A percentile compares a stretch with the other conserved stretches of the same genome.
phyloP scores from a whole-genome alignment of 2,329 filamentous ascomycete genomes.

The Cadophora luteo-olivacea region DNA sequence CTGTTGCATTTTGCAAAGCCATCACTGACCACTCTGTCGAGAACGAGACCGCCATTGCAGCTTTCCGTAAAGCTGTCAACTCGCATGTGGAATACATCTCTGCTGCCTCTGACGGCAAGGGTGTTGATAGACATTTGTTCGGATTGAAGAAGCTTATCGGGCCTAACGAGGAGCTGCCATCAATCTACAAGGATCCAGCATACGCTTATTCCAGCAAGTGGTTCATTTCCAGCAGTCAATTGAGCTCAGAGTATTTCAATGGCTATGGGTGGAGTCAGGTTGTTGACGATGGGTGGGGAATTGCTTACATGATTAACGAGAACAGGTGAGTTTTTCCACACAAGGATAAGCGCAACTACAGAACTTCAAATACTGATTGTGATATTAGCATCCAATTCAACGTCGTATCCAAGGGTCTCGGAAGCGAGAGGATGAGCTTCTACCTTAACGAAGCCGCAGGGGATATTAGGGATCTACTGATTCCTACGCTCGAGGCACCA shows the following conservation, averaged over 20 bases:
- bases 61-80: conserved; percentile 83
- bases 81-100: conserved; percentile 90
- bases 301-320: conserved; percentile 99
- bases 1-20: conserved; percentile 85
- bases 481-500: conserved; percentile 77
- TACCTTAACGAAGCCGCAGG: conserved; percentile 93
- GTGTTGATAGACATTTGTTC: conserved; percentile 96
- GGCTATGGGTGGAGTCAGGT: conserved; percentile 99
- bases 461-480: conserved; percentile 86
- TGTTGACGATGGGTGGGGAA: conserved; percentile 92
- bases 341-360: background rate
- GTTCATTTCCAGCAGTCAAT: conserved; percentile 87
- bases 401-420: conserved; percentile 91
- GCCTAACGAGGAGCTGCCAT: conserved; percentile 80
- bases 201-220: conserved; percentile 85
- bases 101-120: conserved; percentile 88
- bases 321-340: conserved; percentile 68
- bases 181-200: conserved; percentile 86
- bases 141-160: conserved; percentile 90
- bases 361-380: conserved; percentile 34
- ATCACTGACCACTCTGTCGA: conserved; percentile 75
- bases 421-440: conserved; percentile 91
- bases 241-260: conserved; percentile 97
- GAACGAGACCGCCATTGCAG: conserved; percentile 69
- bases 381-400: conserved; percentile 88